Percentiles rank a stretch among this genome's conserved stretches.
Evolutionary conservation across 805 yeast genomes (phyloP).

Genomic region (Starmerella khaoyaiensis): DNA sequence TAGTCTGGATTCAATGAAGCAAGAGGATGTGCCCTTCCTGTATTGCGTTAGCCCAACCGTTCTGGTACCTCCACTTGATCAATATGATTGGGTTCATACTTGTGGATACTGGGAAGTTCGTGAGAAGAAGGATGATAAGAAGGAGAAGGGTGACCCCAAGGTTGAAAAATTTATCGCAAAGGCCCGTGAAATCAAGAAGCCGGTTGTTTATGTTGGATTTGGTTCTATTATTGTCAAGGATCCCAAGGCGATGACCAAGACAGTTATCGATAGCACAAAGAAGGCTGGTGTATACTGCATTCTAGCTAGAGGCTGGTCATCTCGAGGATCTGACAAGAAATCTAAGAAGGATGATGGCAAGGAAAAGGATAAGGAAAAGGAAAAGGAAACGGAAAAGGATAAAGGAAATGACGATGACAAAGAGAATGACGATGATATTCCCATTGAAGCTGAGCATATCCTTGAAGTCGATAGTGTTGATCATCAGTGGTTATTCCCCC

Average conservation of each 20-base stretch:
- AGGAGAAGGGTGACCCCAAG: conserved; percentile 38
- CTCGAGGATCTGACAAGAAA: conserved; percentile 36
- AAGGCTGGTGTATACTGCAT: conserved; percentile 77
- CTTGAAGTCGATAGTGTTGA: conserved; percentile 64
- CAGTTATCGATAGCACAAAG: conserved; percentile 64
- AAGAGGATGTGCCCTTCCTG: conserved; percentile 69
- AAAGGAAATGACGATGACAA: conserved; percentile 21
- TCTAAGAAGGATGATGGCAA: conserved; percentile 12
- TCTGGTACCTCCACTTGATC: conserved; percentile 86
- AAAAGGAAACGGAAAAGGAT: conserved; percentile 16
- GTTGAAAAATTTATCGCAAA: conserved; percentile 45
- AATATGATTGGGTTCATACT: conserved; percentile 88
- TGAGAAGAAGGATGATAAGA: conserved; percentile 33
- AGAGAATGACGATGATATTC: conserved; percentile 16
- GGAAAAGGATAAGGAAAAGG: conserved; percentile 18
- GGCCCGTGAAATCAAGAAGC: conserved; percentile 50
- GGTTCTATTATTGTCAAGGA: conserved; percentile 88
- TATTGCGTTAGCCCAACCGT: conserved; percentile 81
- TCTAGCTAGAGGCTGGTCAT: conserved; percentile 91
- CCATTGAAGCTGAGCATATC: conserved; percentile 33
- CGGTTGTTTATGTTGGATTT: conserved; percentile 82
- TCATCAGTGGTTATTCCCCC: conserved; percentile 89
- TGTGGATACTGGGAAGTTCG: conserved; percentile 94
- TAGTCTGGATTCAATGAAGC: conserved; percentile 55
- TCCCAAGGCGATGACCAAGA: conserved; percentile 62